Percentiles rank a stretch among this genome's conserved stretches.
These are phyloP conservation scores for Phycomyces nitens DNA, from an alignment of 192 early-diverging fungal species.

Conservation along the genomic window DNA sequence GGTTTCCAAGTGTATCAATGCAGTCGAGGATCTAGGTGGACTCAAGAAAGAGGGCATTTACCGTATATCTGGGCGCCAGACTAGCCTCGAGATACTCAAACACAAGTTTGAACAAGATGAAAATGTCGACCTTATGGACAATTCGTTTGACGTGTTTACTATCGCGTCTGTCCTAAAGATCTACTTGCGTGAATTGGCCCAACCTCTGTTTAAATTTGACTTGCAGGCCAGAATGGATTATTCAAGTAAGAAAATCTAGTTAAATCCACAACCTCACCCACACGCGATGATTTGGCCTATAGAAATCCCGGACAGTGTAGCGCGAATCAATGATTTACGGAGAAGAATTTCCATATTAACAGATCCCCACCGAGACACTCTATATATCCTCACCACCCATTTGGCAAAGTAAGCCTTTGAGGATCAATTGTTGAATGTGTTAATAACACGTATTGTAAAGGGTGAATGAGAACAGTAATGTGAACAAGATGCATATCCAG, in stretches of 20 bases:
- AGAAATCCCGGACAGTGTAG: neutral
- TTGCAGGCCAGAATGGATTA: constrained; percentile 49
- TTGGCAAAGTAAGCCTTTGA: constrained; percentile 46
- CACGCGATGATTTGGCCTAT: no score
- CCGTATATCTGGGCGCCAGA: constrained; percentile 36
- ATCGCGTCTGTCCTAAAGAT: constrained; percentile 61
- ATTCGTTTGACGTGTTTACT: constrained; percentile 52
- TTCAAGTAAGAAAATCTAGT: constrained; percentile 39
- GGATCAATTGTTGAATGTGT: no score
- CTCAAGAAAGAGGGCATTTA: constrained; percentile 39
- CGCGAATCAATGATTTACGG: constrained; percentile 22
- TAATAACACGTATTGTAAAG: no score
- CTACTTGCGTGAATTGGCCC: constrained; percentile 58
- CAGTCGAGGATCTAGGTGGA: constrained; percentile 32
- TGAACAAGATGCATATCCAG: constrained; percentile 68
- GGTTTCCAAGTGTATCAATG: constrained; percentile 33
- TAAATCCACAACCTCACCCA: neutral
- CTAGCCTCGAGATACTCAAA: constrained; percentile 28
- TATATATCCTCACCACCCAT: constrained; percentile 53
- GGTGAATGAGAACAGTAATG: constrained; percentile 41
- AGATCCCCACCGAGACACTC: constrained; percentile 47
- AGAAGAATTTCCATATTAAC: constrained; percentile 40
- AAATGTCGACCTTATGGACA: constrained; percentile 15
- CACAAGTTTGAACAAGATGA: constrained; percentile 34
- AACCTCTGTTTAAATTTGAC: constrained; percentile 55